Evolutionary conservation across 1,139 yeast genomes (phyloP), one percentile per base, ranked within the genome.

Genomic region (Scheffersomyces stambukii): DNA sequence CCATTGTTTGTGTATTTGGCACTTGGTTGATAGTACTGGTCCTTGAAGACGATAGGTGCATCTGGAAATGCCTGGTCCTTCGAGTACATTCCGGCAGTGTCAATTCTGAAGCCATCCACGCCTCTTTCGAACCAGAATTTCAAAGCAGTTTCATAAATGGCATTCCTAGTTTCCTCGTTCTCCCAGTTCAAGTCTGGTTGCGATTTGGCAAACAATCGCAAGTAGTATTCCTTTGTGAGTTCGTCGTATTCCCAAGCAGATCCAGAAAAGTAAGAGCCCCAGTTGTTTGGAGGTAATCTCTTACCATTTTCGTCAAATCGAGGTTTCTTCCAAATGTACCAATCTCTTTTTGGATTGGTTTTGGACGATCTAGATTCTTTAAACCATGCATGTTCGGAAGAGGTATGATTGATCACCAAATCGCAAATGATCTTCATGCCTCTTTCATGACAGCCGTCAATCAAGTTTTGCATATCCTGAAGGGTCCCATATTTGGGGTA

Each of bases 111-210:
- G 2, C 80, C 81, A 43, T 73, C 77, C 23, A 72, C 66, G 15
- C 80, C 81, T 42, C 62, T 61, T 31, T 71, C 70, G 35, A 64
- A 66, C 81, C 81, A 75, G 48, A 60, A 75, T 16, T 55, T 58
- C 46, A 75, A 52, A 8, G 76, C 75, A 12, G 57, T 52, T 24
- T 69, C 54, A 45, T 72, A 70, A 32, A 75, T 67, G 17, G 76
- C 79, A 10, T 65, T 47, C 49, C 80, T 57, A 21, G 67, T 57
- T 28, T 57, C 71, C 38, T 62, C 68, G 41, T 64, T 72, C 43
- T 74, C 80, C 81, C 81, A 75, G 48, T 75, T 75, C 41, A 75
- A 56, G 42, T 75, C 81, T 10, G 80, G 80, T 48, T 75, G 81
- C 18, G 67, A 49, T 28, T 46, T 50, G 16, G 78, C 77, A 47